phyloP scores from a whole-genome alignment of 2,329 filamentous ascomycete species.

The Ceratocystis papillata region DNA sequence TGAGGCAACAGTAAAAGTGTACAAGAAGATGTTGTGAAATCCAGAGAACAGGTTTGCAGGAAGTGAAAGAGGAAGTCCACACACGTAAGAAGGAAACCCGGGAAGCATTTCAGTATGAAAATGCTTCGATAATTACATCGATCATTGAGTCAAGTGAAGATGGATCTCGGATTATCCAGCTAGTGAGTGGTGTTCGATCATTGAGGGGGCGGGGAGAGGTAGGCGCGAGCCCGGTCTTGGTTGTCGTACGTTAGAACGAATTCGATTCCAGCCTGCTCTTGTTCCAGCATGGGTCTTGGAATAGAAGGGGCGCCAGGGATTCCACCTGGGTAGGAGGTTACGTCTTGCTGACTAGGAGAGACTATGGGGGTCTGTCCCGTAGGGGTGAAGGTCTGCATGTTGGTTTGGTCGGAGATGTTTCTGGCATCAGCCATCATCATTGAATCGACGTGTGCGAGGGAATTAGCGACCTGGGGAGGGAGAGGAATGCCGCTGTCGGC shows the following conservation, averaged over 20 bases:
- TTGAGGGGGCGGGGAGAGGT: slow-evolving; percentile 53
- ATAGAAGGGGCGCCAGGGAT: neutral
- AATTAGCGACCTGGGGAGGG: slow-evolving; percentile 21
- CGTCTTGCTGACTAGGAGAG: slow-evolving; percentile 29
- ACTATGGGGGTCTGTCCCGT: slow-evolving; percentile 36
- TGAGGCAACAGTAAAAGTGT: neutral
- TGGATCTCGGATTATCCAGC: slow-evolving; percentile 8
- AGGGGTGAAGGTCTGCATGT: slow-evolving; percentile 41
- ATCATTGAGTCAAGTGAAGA: slow-evolving; percentile 13
- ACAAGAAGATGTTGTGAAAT: neutral
- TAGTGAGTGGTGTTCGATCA: slow-evolving; percentile 9
- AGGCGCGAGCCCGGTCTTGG: slow-evolving; percentile 42
- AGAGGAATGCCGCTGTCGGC: slow-evolving; percentile 41
- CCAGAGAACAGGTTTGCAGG: neutral
- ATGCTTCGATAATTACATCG: slow-evolving; percentile 1
- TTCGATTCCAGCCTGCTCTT: slow-evolving; percentile 76
- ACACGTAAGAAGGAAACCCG: slow-evolving; percentile 10
- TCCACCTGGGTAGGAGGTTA: slow-evolving; percentile 17
- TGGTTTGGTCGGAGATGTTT: slow-evolving; percentile 52
- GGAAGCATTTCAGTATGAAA: slow-evolving; percentile 7
- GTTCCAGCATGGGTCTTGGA: slow-evolving; percentile 41
- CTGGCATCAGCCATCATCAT: slow-evolving; percentile 40
- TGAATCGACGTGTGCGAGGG: slow-evolving; percentile 30
- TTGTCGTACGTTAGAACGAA: slow-evolving; percentile 81
- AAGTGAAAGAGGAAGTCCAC: neutral